These are phyloP conservation scores for Sanguinoderma infundibulare DNA, from an alignment of 1,284 basidiomycete genomes.

Conservation along the genomic window DNA sequence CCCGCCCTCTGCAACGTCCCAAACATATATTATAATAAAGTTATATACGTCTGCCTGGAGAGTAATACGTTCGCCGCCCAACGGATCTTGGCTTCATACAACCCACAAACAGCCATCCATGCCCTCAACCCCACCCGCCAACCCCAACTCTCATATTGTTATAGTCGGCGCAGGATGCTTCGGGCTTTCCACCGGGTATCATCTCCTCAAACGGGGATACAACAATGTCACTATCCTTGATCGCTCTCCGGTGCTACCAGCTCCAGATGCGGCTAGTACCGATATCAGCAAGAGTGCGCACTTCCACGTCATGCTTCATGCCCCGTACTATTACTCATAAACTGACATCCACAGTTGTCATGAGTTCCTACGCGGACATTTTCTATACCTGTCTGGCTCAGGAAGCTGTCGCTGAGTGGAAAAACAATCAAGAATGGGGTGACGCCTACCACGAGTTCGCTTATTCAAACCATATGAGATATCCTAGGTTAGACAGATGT, in stretches of 20 bases:
- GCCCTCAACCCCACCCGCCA: background rate
- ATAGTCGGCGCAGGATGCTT: constrained; percentile 87
- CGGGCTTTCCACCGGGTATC: constrained; percentile 83
- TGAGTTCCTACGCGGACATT: constrained; percentile 69
- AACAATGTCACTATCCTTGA: constrained; percentile 77
- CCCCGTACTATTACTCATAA: background rate
- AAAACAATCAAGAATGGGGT: constrained; percentile 64
- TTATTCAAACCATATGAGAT: constrained; percentile 16
- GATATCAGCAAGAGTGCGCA: constrained; percentile 83
- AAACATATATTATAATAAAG: too few relatives aligned
- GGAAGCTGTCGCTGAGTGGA: constrained; percentile 78
- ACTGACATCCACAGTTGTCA: constrained; percentile 63
- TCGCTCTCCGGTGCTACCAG: constrained; percentile 65
- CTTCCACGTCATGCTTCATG: background rate
- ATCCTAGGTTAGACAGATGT: background rate
- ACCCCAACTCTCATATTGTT: constrained; percentile 46
- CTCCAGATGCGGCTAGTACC: constrained; percentile 80
- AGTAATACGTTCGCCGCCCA: too few relatives aligned
- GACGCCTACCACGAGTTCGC: constrained; percentile 79
- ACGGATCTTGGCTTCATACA: too few relatives aligned
- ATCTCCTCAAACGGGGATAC: constrained; percentile 74
- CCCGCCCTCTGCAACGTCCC: background rate
- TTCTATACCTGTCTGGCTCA: constrained; percentile 76
- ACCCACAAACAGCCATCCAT: too few relatives aligned
- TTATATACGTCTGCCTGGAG: too few relatives aligned